These are phyloP conservation scores for Eimeria acervulina DNA, from an alignment of 169 alveolate species.

Conservation along the genomic window DNA sequence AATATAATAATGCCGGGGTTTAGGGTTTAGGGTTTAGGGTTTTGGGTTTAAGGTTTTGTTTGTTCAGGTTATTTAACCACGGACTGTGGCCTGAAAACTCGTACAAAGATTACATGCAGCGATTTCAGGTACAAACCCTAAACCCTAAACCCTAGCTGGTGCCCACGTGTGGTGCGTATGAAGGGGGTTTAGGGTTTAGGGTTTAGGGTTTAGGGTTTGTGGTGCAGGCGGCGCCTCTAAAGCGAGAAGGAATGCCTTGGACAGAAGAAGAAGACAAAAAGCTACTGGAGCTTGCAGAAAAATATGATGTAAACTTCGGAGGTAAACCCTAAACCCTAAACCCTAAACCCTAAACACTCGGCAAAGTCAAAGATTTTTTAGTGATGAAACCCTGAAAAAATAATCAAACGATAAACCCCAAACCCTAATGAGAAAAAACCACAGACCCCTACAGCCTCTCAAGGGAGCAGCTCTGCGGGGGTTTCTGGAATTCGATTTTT, in stretches of 20 bases:
- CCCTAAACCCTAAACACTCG: slow-evolving; percentile 7
- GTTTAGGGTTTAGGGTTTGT: background rate
- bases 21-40: too few relatives aligned
- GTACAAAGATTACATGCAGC: slow-evolving; percentile 88
- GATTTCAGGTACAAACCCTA: slow-evolving; percentile 83
- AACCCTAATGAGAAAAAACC: too few relatives aligned
- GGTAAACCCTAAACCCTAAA: slow-evolving; percentile 66
- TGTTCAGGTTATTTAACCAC: slow-evolving; percentile 88
- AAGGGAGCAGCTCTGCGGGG: background rate
- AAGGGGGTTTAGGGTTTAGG: background rate
- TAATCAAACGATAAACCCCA: background rate
- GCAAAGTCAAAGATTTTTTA: too few relatives aligned
- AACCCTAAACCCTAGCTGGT: background rate
- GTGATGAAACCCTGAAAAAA: too few relatives aligned
- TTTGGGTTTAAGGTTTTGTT: too few relatives aligned
- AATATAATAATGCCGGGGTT: too few relatives aligned
- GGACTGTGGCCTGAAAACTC: slow-evolving; percentile 93
- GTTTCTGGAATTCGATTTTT: background rate
- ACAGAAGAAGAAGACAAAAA: slow-evolving; percentile 89
- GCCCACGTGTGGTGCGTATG: background rate
- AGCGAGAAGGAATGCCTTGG: slow-evolving; percentile 87
- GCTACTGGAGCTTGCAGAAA: slow-evolving; percentile 88
- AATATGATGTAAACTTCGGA: slow-evolving; percentile 92
- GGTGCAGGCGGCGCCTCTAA: background rate
- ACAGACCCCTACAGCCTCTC: background rate